Base-by-base conservation (phyloP, 2,329 filamentous ascomycete genomes). In the Tolypocladium pustulatum region DNA sequence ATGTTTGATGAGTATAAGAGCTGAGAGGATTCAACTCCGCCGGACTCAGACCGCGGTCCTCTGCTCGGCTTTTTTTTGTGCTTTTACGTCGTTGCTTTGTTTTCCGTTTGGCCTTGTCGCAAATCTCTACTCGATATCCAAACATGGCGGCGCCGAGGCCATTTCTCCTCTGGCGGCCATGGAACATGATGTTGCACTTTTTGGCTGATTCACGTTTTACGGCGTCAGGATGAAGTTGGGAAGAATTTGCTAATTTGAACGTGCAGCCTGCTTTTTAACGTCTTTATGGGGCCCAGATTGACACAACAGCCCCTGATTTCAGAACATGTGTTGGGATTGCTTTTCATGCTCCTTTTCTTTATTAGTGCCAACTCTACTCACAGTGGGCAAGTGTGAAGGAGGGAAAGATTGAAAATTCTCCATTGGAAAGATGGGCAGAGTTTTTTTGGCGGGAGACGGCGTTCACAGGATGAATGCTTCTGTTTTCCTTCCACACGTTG, bases 1-100 rank as follows among this genome's bases (percentile, higher is more conserved):
- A 75, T 59, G 66, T 70, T 64, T 73, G 73, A 75, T 74, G 73
- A 73, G 68, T 67, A 71, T 66, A 68, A 62, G 71, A 72, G 71
- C 71, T 71, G 73, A 70, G 73, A 75, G 73, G 74, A 67, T 66
- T 58, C 71, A 67, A 68, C 69, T 43, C 57, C 41, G 62, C 62
- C 64, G 61, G 61, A 62, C 51, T 63, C 61, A 64, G 65, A 57
- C 64, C 58, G 57, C 52, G 52, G 58, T 67, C 67, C 68, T 70
- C 65, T 65, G 66, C 71, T 71, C 69, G 56, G 60, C 52, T 46
- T 54, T 46, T 54, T 65, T 67, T 65, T 67, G 20, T 58, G 56
- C 46, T 53, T 43, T 58, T 54, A 41, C 15, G 15, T 41, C 34
- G 58, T 49, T 40, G 34, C 46, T 58, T 66, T 64, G 59, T 59